Percentiles rank a stretch among this genome's conserved stretches.
Evolutionary conservation across 2,329 filamentous ascomycete species (phyloP).

Genomic region (Penicillium sp.): DNA sequence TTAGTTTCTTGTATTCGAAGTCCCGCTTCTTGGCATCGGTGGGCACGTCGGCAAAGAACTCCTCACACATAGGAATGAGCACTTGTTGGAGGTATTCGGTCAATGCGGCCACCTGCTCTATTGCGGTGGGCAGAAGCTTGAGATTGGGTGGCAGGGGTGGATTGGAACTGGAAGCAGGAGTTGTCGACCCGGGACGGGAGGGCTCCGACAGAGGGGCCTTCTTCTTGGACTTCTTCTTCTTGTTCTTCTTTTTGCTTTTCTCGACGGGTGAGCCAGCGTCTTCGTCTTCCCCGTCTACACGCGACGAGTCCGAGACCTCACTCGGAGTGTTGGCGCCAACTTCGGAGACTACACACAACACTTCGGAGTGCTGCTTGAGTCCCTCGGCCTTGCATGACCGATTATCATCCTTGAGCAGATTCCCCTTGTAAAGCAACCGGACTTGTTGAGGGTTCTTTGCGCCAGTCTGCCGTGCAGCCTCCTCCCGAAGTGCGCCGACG

Average conservation of each 20-base stretch:
- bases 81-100: conserved; percentile 37
- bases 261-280: conserved; percentile 13
- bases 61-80: conserved; percentile 40
- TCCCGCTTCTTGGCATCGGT: conserved; percentile 40
- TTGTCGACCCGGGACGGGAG: conserved; percentile 18
- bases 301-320: conserved; percentile 32
- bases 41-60: conserved; percentile 42
- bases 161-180: conserved; percentile 11
- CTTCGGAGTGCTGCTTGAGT: conserved; percentile 50
- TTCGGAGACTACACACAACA: conserved; percentile 48
- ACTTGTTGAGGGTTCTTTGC: conserved; percentile 39
- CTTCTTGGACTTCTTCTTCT: conserved; percentile 18
- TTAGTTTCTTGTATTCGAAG: conserved; percentile 46
- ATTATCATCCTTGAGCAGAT: conserved; percentile 44
- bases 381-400: conserved; percentile 44
- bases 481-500: conserved; percentile 42
- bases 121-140: conserved; percentile 30
- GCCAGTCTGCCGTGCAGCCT: conserved; percentile 40
- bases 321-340: conserved; percentile 33
- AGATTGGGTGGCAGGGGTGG: conserved; percentile 38
- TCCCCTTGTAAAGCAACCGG: conserved; percentile 50
- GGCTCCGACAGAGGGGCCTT: conserved; percentile 8
- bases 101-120: conserved; percentile 42
- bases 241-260: conserved; percentile 30
- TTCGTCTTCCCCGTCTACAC: conserved; percentile 20